Percentiles rank a stretch among this genome's conserved stretches.
phyloP scores from a whole-genome alignment of 129 eudicot species.

The sunflower (Helianthus annuus) region HanXRQr2.0-SUNRISE NC_035445.2:80543009-80543508 shows the following conservation, averaged over 20 bases:
- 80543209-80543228: conserved; percentile 75
- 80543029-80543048: too few species aligned
- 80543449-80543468: conserved; percentile 66
- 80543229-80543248: conserved; percentile 65
- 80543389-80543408: background rate
- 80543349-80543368: background rate
- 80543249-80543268: conserved; percentile 54
- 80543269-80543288: conserved; percentile 64
- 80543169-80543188: background rate
- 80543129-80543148: too few species aligned
- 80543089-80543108: too few species aligned
- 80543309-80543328: conserved; percentile 68
- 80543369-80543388: background rate
- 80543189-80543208: conserved; percentile 49
- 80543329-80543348: conserved; percentile 23
- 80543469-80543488: conserved; percentile 39
- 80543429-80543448: conserved; percentile 73
- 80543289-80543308: conserved; percentile 50
- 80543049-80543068: too few species aligned
- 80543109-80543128: too few species aligned
- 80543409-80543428: conserved; percentile 64
- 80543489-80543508: conserved; percentile 20
- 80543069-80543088: too few species aligned
- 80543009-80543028: too few species aligned
- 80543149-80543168: too few species aligned